phyloP scores from a whole-genome alignment of 257 asterid genomes.

The Salvia miltiorrhiza region DNA sequence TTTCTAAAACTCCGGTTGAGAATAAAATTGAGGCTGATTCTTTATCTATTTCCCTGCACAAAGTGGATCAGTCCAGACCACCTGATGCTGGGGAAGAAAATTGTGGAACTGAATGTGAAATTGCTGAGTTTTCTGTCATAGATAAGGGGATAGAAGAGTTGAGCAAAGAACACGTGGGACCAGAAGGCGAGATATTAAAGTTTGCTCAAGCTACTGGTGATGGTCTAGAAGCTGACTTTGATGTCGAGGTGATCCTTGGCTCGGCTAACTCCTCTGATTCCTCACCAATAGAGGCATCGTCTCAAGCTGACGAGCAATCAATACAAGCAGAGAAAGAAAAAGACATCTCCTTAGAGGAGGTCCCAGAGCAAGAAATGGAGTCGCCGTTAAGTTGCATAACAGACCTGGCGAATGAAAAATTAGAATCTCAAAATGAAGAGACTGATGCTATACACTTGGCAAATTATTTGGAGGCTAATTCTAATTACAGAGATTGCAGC shows the following conservation, averaged over 20 bases:
- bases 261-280: conserved; percentile 20
- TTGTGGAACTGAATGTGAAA: conserved; percentile 42
- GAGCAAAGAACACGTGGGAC: conserved; percentile 13
- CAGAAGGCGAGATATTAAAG: conserved; percentile 19
- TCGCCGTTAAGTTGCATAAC: conserved; percentile 48
- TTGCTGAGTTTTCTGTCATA: conserved; percentile 30
- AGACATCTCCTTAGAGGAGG: conserved; percentile 38
- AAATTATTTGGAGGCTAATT: conserved; percentile 34
- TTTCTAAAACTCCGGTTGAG: conserved; percentile 30
- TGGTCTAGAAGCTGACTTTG: conserved; percentile 21
- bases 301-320: conserved; percentile 23
- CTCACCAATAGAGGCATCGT: conserved; percentile 16
- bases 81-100: conserved; percentile 29
- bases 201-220: conserved; percentile 16
- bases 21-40: conserved; percentile 35
- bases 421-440: conserved; percentile 53
- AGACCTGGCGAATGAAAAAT: conserved; percentile 44
- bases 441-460: conserved; percentile 34
- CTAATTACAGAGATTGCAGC: conserved; percentile 24
- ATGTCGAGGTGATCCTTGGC: conserved; percentile 19
- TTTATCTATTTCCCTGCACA: conserved; percentile 28
- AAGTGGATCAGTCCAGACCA: conserved; percentile 17
- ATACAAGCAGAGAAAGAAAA: conserved; percentile 25
- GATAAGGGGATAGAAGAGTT: conserved; percentile 35
- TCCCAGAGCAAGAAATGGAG: conserved; percentile 63